Percentiles rank a stretch among this genome's conserved stretches.
Evolutionary conservation across 108 stramenopile species (phyloP).

Genomic region (Skeletonema menzelii): DNA sequence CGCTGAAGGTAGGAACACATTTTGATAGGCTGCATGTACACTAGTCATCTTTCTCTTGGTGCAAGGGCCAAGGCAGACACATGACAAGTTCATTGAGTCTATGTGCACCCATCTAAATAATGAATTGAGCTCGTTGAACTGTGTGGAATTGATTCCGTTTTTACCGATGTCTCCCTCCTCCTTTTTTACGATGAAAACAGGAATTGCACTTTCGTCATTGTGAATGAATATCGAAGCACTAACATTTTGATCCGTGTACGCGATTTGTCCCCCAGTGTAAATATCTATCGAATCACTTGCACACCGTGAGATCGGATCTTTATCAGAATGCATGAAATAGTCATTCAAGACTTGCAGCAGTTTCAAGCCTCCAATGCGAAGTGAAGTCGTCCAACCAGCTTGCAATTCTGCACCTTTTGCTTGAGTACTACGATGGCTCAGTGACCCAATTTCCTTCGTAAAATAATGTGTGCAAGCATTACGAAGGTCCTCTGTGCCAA

Average conservation of each 20-base stretch:
- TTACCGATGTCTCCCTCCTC: not conserved
- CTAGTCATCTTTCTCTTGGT: not conserved
- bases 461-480: constrained; percentile 40
- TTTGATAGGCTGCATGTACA: not conserved
- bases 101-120: constrained; percentile 38
- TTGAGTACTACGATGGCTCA: constrained; percentile 1
- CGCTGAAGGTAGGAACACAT: constrained; percentile 20
- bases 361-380: constrained; percentile 21
- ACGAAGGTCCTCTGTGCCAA: constrained; percentile 21
- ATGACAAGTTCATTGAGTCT: constrained; percentile 50
- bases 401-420: constrained; percentile 8
- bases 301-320: constrained; percentile 12
- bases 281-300: constrained; percentile 21
- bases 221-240: not conserved
- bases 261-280: constrained; percentile 21
- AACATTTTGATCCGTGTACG: not conserved
- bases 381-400: constrained; percentile 33
- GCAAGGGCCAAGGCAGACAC: constrained; percentile 52
- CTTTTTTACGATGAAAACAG: constrained; percentile 10
- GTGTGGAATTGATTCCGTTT: not conserved
- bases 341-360: constrained; percentile 22
- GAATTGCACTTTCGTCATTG: constrained; percentile 16
- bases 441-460: constrained; percentile 9
- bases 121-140: not conserved
- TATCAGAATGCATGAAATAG: constrained; percentile 4